Evolutionary conservation across 2,329 filamentous ascomycete genomes (phyloP).

Genomic region (Sporothrix sp.): DNA sequence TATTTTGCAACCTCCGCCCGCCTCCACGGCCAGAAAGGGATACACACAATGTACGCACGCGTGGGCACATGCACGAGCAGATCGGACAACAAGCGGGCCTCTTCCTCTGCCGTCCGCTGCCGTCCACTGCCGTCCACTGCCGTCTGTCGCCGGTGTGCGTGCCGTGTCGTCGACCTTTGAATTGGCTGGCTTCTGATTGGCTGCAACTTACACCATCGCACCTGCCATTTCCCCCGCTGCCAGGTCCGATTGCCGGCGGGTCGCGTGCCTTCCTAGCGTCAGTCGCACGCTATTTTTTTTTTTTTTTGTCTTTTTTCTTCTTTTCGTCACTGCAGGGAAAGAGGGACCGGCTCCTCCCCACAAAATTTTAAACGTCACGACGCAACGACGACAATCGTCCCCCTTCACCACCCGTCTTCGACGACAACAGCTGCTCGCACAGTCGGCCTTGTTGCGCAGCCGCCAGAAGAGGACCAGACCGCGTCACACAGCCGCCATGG

Average conservation of each 20-base stretch:
- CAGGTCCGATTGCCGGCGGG: constrained; percentile 15
- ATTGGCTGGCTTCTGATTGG: constrained; percentile 17
- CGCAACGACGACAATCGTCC: neutral
- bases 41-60: no score
- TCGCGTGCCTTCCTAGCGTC: constrained; percentile 3
- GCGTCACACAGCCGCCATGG: constrained; percentile 29
- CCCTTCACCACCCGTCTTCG: neutral
- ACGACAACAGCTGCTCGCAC: neutral
- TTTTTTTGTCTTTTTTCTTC: constrained; percentile 8
- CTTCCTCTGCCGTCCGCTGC: no score
- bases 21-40: no score
- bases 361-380: constrained; percentile 8
- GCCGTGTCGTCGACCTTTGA: constrained; percentile 1
- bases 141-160: no score
- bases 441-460: neutral
- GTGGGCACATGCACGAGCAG: no score
- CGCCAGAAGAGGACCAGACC: neutral
- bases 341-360: constrained; percentile 5
- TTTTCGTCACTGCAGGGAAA: neutral
- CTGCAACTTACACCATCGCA: constrained; percentile 6
- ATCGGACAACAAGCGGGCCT: no score
- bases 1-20: no score
- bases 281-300: constrained; percentile 3
- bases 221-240: neutral
- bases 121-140: no score